Evolutionary conservation across 306 rosid genomes (phyloP), one percentile per base, ranked within the genome.

Genomic region (Quillaja saponaria): DNA sequence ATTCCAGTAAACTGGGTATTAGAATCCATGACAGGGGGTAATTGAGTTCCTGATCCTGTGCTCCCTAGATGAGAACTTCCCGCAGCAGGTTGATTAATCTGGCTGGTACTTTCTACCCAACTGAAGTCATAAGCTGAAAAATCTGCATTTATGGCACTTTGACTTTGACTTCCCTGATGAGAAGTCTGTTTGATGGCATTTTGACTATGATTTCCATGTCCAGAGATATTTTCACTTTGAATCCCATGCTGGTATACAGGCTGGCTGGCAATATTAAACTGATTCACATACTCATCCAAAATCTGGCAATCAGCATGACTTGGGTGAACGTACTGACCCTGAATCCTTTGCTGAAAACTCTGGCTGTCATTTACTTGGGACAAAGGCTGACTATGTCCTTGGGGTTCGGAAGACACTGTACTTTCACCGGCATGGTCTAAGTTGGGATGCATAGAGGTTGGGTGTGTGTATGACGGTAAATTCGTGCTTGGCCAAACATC

Each of bases 21-120:
- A 25, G 76, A 54, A 33, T 74, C 83, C 21, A 67, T 46, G 46
- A 50, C 44, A 15, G 13, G 49, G 50, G 63, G 48, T 13, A 82
- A 62, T 42, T 67, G 80, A 15, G 33, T 10, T 40, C 31, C 20
- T 39, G 78, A 44, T 53, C 59, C 81, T 1, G 74, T 42, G 59
- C 49, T 49, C 54, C 67, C 76, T 72, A 44, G 62, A 56, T 39
- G 44, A 49, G 76, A 59, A 55, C 6, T 49, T 15, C 40, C 82
- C 39, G 49, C 21, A 3, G 48, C 45, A 73, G 62, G 67, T 55
- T 53, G 75, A 60, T 62, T 51, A 72, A 56, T 74, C 74, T 63
- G 88, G 67, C 68, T 7, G 42, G 52, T 38, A 58, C 49, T 76
- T 37, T 59, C 39, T 11, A 58, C 56, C 87, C 80, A 80, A 71